phyloP scores from a whole-genome alignment of 2,329 filamentous ascomycete species.

The Alternaria tenuissima region DNA sequence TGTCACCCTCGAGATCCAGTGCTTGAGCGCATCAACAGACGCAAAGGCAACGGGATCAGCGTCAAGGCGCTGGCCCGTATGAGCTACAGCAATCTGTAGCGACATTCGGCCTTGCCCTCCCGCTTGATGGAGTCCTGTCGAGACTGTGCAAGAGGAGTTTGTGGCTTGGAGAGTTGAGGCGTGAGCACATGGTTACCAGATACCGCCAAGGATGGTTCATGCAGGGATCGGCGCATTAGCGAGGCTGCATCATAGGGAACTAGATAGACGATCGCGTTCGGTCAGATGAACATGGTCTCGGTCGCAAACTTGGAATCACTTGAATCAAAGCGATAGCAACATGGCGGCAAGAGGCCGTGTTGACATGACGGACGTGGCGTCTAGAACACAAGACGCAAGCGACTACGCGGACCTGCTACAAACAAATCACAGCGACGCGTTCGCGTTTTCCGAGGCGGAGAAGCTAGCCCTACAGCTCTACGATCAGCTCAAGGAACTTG shows the following conservation, averaged over 20 bases:
- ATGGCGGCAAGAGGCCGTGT: slow-evolving; percentile 36
- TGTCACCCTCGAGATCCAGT: slow-evolving; percentile 78
- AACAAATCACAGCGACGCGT: slow-evolving; percentile 56
- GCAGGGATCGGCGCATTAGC: slow-evolving; percentile 44
- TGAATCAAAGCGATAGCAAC: slow-evolving; percentile 6
- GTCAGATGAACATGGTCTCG: slow-evolving; percentile 33
- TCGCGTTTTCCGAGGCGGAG: slow-evolving; percentile 72
- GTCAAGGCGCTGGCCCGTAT: slow-evolving; percentile 86
- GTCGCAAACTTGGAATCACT: slow-evolving; percentile 12
- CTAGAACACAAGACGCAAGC: slow-evolving; percentile 19
- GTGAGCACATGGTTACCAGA: slow-evolving; percentile 32
- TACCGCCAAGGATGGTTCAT: slow-evolving; percentile 34
- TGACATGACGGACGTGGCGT: slow-evolving; percentile 31
- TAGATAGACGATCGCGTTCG: slow-evolving; percentile 10
- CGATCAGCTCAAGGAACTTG: slow-evolving; percentile 74
- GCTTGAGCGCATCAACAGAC: slow-evolving; percentile 83
- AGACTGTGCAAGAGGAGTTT: slow-evolving; percentile 26
- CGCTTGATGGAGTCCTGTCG: slow-evolving; percentile 29
- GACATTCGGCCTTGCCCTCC: slow-evolving; percentile 69
- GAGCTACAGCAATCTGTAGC: slow-evolving; percentile 89
- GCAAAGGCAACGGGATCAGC: slow-evolving; percentile 78
- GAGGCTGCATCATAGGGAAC: slow-evolving; percentile 28
- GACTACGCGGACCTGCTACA: slow-evolving; percentile 51
- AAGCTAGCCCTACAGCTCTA: slow-evolving; percentile 72
- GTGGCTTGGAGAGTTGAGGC: slow-evolving; percentile 21